These are phyloP conservation scores for Decorospora gaudefroyi DNA, from an alignment of 2,329 filamentous ascomycete genomes.

Conservation along the genomic window DNA sequence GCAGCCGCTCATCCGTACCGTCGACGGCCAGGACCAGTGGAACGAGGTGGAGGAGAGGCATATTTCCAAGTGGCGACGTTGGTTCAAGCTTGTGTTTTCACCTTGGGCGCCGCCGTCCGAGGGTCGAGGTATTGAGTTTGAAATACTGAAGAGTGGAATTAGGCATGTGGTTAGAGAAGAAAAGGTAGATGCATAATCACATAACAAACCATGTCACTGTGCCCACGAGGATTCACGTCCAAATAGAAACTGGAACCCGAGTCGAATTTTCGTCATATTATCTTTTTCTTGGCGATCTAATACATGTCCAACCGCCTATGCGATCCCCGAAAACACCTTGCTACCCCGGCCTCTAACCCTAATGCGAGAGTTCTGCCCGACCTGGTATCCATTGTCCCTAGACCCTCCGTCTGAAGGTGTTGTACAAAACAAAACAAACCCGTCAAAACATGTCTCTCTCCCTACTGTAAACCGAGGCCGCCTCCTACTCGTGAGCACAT, in stretches of 20 bases:
- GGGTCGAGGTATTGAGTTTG: slow-evolving; percentile 68
- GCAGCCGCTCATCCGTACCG: slow-evolving; percentile 30
- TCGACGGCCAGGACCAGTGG: slow-evolving; percentile 47
- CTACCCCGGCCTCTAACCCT: background rate
- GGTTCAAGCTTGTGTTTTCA: slow-evolving; percentile 89
- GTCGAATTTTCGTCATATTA: too few species aligned
- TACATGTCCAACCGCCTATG: too few species aligned
- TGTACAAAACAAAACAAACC: slow-evolving; percentile 8
- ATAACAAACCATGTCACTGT: too few species aligned
- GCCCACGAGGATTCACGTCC: too few species aligned
- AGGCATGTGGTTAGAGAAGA: slow-evolving; percentile 25
- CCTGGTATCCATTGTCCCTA: slow-evolving; percentile 14
- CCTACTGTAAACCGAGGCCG: background rate
- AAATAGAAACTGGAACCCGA: too few species aligned
- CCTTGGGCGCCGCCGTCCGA: slow-evolving; percentile 66
- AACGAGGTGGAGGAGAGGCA: slow-evolving; percentile 49
- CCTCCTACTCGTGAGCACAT: background rate
- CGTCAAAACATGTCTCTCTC: background rate
- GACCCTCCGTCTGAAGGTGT: slow-evolving; percentile 11
- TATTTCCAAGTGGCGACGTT: slow-evolving; percentile 68
- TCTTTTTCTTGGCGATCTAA: too few species aligned
- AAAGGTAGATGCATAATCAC: background rate
- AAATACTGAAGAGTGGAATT: slow-evolving; percentile 57
- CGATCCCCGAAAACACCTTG: background rate
- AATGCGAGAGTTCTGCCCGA: background rate